phyloP scores from a whole-genome alignment of 2,329 filamentous ascomycete species.

The Botrytis hyacinthi region DNA sequence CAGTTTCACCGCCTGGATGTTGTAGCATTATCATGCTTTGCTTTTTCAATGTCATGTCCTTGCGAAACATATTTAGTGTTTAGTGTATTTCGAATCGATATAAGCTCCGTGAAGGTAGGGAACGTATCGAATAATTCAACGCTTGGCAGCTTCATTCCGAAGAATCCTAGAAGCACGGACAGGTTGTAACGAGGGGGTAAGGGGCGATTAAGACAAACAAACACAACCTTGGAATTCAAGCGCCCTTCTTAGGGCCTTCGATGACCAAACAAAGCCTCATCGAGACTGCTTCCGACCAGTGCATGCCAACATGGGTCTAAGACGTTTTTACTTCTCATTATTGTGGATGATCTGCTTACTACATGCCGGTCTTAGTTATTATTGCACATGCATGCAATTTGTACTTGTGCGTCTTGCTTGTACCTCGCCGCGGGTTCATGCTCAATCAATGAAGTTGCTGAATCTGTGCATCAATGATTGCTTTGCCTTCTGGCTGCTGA shows the following conservation, averaged over 20 bases:
- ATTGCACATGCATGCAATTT: constrained; percentile 19
- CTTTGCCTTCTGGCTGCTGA: constrained; percentile 12
- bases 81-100: neutral
- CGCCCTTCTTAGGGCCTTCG: constrained; percentile 20
- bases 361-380: constrained; percentile 21
- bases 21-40: constrained; percentile 4
- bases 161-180: constrained; percentile 14
- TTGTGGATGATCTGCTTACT: constrained; percentile 13
- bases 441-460: neutral
- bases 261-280: constrained; percentile 13
- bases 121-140: constrained; percentile 4
- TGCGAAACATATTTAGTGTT: constrained; percentile 2
- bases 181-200: neutral
- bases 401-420: constrained; percentile 18
- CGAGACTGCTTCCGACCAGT: constrained; percentile 12
- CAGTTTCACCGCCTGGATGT: neutral
- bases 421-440: constrained; percentile 15
- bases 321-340: constrained; percentile 30
- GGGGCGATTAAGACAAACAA: constrained; percentile 1
- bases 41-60: constrained; percentile 13
- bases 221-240: constrained; percentile 19
- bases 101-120: constrained; percentile 1
- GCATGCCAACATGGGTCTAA: constrained; percentile 28
- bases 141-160: constrained; percentile 5
- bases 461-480: constrained; percentile 11